Evolutionary conservation across 192 early-diverging fungal genomes (phyloP).

Genomic region (Phlyctochytrium bullatum): DNA sequence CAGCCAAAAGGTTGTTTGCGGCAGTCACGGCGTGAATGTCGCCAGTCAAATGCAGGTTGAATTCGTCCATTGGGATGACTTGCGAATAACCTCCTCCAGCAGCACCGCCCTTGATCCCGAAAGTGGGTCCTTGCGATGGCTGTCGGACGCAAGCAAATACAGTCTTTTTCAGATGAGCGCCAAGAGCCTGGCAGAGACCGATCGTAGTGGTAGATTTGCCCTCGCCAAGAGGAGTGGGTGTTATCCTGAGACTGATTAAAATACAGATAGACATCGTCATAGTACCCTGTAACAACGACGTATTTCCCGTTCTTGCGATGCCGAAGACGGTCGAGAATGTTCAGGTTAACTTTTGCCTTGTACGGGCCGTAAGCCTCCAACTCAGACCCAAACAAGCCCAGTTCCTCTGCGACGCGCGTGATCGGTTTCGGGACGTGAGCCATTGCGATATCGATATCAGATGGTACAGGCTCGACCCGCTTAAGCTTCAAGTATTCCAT

Average conservation of each 20-base stretch:
- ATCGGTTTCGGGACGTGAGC: conserved; percentile 87
- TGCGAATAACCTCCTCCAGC: conserved; percentile 99
- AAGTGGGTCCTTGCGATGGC: conserved; percentile 98
- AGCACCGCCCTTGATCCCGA: conserved; percentile 98
- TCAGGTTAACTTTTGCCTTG: conserved; percentile 88
- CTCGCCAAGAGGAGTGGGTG: conserved; percentile 97
- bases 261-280: neutral
- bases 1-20: conserved; percentile 95
- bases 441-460: conserved; percentile 92
- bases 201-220: conserved; percentile 98
- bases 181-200: conserved; percentile 93
- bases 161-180: conserved; percentile 82
- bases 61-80: conserved; percentile 99
- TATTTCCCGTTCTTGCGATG: conserved; percentile 82
- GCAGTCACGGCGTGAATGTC: conserved; percentile 98
- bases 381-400: conserved; percentile 70
- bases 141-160: conserved; percentile 97
- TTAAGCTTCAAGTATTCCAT: conserved; percentile 61
- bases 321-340: conserved; percentile 80
- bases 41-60: conserved; percentile 98
- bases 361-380: conserved; percentile 82
- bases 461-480: conserved; percentile 79
- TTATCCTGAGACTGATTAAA: conserved; percentile 60
- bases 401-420: conserved; percentile 72
- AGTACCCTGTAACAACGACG: conserved; percentile 87